These are phyloP conservation scores for Trifolium pratense DNA, from an alignment of 306 rosid genomes.

Conservation along the genomic window DNA sequence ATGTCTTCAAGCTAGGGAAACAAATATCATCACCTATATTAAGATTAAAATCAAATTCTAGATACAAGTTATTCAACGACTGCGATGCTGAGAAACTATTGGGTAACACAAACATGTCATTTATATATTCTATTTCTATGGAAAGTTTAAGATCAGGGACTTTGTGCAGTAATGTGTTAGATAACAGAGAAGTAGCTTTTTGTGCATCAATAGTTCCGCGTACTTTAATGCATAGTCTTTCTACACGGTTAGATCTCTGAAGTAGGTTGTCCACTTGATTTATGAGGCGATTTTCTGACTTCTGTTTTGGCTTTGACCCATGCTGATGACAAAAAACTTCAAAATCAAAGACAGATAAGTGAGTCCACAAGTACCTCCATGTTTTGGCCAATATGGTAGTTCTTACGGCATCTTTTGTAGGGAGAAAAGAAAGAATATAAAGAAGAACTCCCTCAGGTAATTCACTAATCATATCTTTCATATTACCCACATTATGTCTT, in stretches of 20 bases:
- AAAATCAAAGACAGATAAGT: constrained; percentile 21
- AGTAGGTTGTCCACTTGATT: constrained; percentile 26
- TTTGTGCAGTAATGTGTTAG: constrained; percentile 14
- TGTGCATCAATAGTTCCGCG: neutral
- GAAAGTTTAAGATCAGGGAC: constrained; percentile 22
- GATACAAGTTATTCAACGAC: constrained; percentile 14
- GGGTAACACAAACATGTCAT: neutral
- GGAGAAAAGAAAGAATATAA: constrained; percentile 25
- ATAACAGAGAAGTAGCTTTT: constrained; percentile 1
- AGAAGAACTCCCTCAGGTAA: constrained; percentile 34
- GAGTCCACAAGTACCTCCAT: constrained; percentile 36
- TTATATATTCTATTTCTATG: neutral
- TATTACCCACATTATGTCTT: neutral
- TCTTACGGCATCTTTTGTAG: constrained; percentile 25
- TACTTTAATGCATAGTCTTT: neutral
- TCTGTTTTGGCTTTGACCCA: neutral
- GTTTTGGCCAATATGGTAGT: constrained; percentile 27
- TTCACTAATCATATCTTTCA: constrained; percentile 30
- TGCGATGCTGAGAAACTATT: neutral
- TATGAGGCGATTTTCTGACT: neutral
- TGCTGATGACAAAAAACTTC: neutral
- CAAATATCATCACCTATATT: neutral
- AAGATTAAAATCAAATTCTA: neutral
- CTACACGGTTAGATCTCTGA: neutral
- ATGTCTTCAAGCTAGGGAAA: constrained; percentile 34